Evolutionary conservation across 2,329 filamentous ascomycete species (phyloP).

Genomic region (Orbilia ellipsospora): DNA sequence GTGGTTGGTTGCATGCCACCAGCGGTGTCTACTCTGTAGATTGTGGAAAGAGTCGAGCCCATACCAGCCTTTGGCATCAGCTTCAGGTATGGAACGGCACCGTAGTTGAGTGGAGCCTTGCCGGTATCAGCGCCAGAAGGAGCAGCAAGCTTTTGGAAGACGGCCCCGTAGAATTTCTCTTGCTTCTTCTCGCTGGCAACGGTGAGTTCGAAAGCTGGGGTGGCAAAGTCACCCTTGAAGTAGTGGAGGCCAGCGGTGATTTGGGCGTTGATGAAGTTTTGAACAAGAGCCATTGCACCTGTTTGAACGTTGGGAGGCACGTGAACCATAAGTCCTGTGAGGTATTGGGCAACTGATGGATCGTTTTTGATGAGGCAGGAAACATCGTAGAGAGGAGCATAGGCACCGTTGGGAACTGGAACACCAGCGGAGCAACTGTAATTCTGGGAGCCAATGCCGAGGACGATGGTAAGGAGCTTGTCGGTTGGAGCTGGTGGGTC

Average conservation of each 20-base stretch:
- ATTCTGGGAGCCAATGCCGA: slow-evolving; percentile 92
- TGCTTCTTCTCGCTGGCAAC: slow-evolving; percentile 61
- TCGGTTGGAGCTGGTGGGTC: slow-evolving; percentile 6
- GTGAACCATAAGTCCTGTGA: slow-evolving; percentile 75
- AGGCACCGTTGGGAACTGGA: slow-evolving; percentile 76
- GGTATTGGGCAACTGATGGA: slow-evolving; percentile 72
- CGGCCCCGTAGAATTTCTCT: slow-evolving; percentile 65
- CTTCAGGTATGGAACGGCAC: slow-evolving; percentile 83
- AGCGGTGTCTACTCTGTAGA: slow-evolving; percentile 86
- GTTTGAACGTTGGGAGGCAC: slow-evolving; percentile 64
- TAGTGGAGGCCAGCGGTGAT: slow-evolving; percentile 78
- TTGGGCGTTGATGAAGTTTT: slow-evolving; percentile 62
- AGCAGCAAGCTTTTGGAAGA: slow-evolving; percentile 72
- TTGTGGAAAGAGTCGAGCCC: slow-evolving; percentile 68
- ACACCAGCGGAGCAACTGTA: slow-evolving; percentile 79
- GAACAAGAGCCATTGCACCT: slow-evolving; percentile 66
- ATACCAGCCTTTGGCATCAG: slow-evolving; percentile 69
- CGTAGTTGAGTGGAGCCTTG: slow-evolving; percentile 66
- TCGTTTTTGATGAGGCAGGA: slow-evolving; percentile 77
- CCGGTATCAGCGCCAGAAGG: slow-evolving; percentile 37
- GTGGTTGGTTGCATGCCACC: slow-evolving; percentile 80
- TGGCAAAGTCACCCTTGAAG: slow-evolving; percentile 77
- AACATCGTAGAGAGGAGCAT: slow-evolving; percentile 87
- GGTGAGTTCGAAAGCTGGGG: slow-evolving; percentile 80
- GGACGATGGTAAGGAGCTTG: slow-evolving; percentile 67